Percentiles rank a stretch among this genome's conserved stretches.
phyloP scores from a whole-genome alignment of 352 stramenopile species.

The Achlya hypogyna region DNA sequence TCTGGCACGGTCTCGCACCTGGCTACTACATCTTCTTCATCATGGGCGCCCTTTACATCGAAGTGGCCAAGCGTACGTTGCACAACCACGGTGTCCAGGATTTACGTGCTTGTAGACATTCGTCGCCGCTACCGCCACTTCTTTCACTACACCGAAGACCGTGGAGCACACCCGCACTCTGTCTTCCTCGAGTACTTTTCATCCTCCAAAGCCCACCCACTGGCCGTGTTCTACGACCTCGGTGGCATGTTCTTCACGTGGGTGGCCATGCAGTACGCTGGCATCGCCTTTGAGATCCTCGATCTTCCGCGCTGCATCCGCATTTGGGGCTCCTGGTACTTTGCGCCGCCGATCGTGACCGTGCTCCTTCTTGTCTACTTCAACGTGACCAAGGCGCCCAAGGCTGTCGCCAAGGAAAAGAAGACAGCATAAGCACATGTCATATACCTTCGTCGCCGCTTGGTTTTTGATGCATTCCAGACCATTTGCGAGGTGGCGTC shows the following conservation, averaged over 20 bases:
- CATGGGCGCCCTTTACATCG: constrained; percentile 73
- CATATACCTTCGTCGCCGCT: no score
- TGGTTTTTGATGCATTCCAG: no score
- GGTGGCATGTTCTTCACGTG: constrained; percentile 63
- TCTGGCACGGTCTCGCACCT: constrained; percentile 82
- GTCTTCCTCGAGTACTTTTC: constrained; percentile 74
- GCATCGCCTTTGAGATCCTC: constrained; percentile 75
- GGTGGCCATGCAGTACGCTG: constrained; percentile 81
- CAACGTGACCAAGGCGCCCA: constrained; percentile 3
- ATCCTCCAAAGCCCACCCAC: constrained; percentile 51
- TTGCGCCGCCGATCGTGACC: constrained; percentile 56
- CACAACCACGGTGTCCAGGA: background rate
- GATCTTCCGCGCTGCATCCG: constrained; percentile 60
- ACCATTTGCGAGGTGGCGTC: no score
- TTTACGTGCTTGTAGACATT: constrained; percentile 32
- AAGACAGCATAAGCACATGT: constrained; percentile 5
- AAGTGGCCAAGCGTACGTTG: constrained; percentile 67
- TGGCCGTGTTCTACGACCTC: constrained; percentile 75
- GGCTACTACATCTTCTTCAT: constrained; percentile 86
- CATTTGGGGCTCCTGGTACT: constrained; percentile 79
- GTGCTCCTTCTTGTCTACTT: constrained; percentile 55
- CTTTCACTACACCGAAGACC: constrained; percentile 84
- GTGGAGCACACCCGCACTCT: constrained; percentile 56
- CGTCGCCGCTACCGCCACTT: constrained; percentile 59
- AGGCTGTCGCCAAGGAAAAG: background rate